Evolutionary conservation across 495 filamentous ascomycete species (phyloP), one percentile per base, ranked within the genome.

Genomic region (Penicillium maclennaniae): DNA sequence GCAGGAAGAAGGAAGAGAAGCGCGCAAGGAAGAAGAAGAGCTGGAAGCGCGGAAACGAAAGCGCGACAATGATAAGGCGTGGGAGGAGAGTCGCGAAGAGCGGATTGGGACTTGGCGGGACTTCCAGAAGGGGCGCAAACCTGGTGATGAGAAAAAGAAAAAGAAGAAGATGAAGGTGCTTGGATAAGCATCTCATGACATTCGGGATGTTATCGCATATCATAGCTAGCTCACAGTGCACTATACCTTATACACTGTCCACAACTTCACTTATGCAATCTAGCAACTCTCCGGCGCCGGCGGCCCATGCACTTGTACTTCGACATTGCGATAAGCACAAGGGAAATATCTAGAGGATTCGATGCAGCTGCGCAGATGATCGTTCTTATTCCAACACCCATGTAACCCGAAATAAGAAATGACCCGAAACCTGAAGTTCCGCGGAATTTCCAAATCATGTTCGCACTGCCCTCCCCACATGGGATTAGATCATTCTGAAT

Each of bases 151-250:
- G 25, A 83, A 82, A 54, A 83, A 83, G 63, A 89, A 88, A 66
- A 95, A 95, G 80, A 97, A 95, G 81, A 92, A 93, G 76, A 92
- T 89, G 80, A 95, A 96, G 78, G 79, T 89, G n/a, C 75, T 88
- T 45, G 84, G 82, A 15, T 87, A 45, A 45, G 26, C 21, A 41
- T 20, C 19, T 15, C 19, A 15, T 17, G 40, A 27, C 41, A 39
- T 51, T 28, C 4, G 37, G 47, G 6, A 31, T 41, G 31, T 38
- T n/a, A 27, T 28, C 15, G n/a, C 12, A 14, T 9, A n/a, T 17
- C 21, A 27, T 37, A 21, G 1, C 15, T 34, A 34, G 31, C 31
- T 12, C 31, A 34, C 14, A 34, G 10, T 3, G 10, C 10, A 31
- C 27, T 31, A 31, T 31, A 31, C 1, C 27, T 12, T 7, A 8